Conservation (phyloP, 1,284 basidiomycete genomes). For the Sporisorium graminicola region DNA sequence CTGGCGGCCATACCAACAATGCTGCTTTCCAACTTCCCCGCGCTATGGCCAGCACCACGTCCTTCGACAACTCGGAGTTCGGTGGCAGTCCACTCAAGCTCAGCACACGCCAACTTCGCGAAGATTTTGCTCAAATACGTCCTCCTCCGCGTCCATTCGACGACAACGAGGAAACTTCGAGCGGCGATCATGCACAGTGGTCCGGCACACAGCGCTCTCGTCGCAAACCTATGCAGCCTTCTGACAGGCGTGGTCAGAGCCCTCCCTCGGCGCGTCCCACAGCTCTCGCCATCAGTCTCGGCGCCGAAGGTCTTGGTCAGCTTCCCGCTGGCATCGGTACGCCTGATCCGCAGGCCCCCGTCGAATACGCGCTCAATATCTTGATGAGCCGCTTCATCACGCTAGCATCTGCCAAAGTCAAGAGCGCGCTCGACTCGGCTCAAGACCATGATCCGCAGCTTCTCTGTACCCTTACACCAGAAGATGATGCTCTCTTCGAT, state of each 20-base stretch:
- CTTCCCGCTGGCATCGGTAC: slow-evolving; percentile 54
- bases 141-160: slow-evolving; percentile 17
- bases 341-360: slow-evolving; percentile 50
- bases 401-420: slow-evolving; percentile 48
- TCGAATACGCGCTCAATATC: slow-evolving; percentile 65
- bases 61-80: slow-evolving; percentile 36
- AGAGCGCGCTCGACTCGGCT: slow-evolving; percentile 45
- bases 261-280: slow-evolving; percentile 24
- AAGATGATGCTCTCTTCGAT: slow-evolving; percentile 83
- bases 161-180: slow-evolving; percentile 39
- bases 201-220: slow-evolving; percentile 13
- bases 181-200: slow-evolving; percentile 45
- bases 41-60: slow-evolving; percentile 46
- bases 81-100: slow-evolving; percentile 31
- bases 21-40: slow-evolving; percentile 40
- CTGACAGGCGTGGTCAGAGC: slow-evolving; percentile 9
- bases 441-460: slow-evolving; percentile 49
- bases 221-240: slow-evolving; percentile 10
- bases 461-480: slow-evolving; percentile 74
- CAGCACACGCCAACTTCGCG: slow-evolving; percentile 25
- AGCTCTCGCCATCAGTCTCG: slow-evolving; percentile 36
- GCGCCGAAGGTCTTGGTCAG: slow-evolving; percentile 43
- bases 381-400: slow-evolving; percentile 62
- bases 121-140: slow-evolving; percentile 16
- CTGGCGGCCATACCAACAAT: slow-evolving; percentile 39